Evolutionary conservation across 495 filamentous ascomycete species (phyloP).

Genomic region (Jackrogersella multiformis): DNA sequence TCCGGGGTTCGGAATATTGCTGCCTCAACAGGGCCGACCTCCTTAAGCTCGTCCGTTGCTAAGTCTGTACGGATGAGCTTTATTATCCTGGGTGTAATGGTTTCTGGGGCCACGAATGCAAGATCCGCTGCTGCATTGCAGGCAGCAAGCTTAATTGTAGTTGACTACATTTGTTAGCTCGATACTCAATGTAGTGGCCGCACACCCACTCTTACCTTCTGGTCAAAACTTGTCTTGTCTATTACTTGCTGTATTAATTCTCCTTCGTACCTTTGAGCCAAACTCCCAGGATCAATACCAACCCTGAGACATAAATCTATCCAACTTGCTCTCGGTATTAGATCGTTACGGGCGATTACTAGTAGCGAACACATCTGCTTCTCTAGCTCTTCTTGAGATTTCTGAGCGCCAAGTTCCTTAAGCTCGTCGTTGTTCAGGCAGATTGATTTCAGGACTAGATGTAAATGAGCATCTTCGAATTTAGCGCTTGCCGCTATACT

Average conservation of each 20-base stretch:
- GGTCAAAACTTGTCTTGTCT: conserved; percentile 55
- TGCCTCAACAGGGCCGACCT: conserved; percentile 83
- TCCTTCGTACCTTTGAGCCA: conserved; percentile 66
- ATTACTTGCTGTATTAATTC: conserved; percentile 59
- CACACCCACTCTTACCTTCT: conserved; percentile 52
- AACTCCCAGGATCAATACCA: conserved; percentile 80
- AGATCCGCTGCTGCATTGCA: conserved; percentile 85
- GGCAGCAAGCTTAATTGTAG: conserved; percentile 70
- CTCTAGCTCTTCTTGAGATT: conserved; percentile 59
- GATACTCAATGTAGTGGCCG: background rate
- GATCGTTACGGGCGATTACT: conserved; percentile 77
- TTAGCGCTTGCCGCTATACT: conserved; percentile 74
- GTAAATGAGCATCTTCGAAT: conserved; percentile 65
- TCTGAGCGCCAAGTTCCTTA: conserved; percentile 47
- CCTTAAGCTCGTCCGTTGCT: conserved; percentile 67
- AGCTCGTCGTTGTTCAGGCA: conserved; percentile 62
- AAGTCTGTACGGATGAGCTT: conserved; percentile 76
- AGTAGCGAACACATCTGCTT: conserved; percentile 76
- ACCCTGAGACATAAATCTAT: conserved; percentile 84
- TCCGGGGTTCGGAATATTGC: conserved; percentile 90
- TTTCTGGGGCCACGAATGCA: conserved; percentile 89
- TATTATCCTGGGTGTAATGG: conserved; percentile 78
- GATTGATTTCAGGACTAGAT: conserved; percentile 75
- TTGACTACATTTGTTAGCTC: conserved; percentile 45
- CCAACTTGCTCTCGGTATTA: conserved; percentile 84